These are phyloP conservation scores for Aspergillus sojae DNA, from an alignment of 2,329 filamentous ascomycete species.

Conservation along the genomic window DNA sequence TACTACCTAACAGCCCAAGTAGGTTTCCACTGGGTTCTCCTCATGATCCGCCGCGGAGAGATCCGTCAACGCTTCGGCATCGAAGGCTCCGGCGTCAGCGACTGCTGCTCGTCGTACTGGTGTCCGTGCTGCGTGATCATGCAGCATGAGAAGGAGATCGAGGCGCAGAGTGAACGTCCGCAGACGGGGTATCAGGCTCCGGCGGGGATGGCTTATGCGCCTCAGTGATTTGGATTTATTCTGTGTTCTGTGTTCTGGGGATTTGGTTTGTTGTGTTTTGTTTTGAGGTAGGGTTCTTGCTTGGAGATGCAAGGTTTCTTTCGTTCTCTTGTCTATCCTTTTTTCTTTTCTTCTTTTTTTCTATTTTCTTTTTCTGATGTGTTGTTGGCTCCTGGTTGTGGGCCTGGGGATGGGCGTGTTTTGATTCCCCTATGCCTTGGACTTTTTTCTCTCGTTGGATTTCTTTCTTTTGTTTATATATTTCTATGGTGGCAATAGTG, in stretches of 20 bases:
- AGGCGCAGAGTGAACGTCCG: constrained; percentile 18
- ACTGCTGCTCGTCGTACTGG: constrained; percentile 59
- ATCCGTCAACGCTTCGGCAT: constrained; percentile 59
- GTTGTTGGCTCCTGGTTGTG: neutral
- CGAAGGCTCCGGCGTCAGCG: constrained; percentile 50
- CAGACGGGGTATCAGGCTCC: constrained; percentile 30
- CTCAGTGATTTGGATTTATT: neutral
- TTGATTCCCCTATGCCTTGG: too few relatives aligned
- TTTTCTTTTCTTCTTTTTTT: neutral
- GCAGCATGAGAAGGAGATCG: constrained; percentile 61
- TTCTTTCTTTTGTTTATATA: neutral
- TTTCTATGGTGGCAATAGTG: neutral
- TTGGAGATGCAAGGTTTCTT: neutral
- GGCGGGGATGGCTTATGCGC: constrained; percentile 24
- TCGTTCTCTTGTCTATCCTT: neutral
- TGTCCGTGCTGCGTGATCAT: constrained; percentile 61
- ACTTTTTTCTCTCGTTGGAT: neutral
- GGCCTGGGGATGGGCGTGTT: too few relatives aligned
- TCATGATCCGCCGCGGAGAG: constrained; percentile 57
- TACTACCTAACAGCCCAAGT: constrained; percentile 34
- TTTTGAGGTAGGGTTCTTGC: too few relatives aligned
- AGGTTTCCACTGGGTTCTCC: constrained; percentile 43
- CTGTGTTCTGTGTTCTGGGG: neutral
- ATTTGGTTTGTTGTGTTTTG: neutral
- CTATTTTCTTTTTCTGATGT: neutral